Base-by-base conservation (phyloP, 208 protist genomes). In the Wallacemonas collosoma region DNA sequence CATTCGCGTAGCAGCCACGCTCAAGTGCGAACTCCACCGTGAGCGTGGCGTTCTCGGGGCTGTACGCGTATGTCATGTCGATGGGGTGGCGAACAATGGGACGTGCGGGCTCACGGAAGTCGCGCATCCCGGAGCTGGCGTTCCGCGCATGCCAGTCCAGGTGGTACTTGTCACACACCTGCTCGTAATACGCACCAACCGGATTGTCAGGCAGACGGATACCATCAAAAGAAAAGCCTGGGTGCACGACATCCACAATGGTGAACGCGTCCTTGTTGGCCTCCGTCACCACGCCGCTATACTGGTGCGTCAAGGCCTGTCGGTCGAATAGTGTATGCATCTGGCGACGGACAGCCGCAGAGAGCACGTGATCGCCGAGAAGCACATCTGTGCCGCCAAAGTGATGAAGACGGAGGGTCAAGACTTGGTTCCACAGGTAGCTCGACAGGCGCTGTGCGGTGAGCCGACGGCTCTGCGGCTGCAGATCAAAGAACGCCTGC, bases 1-100 rank as follows among this genome's bases (percentile, higher is more conserved):
- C 91, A 57, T 96, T 96, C 6, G 91, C 91, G 65, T 96, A 96
- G 68, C 89, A 90, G 38, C 91, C 91, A 38, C 91, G 88, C 79
- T 94, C 87, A 2, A 96, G 69, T 9, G 87, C 80, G 71, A 96
- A 96, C 44, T 84, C 66, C 14, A 94, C 56, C 38, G 78, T 87
- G 17, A 96, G 68, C 62, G 79, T 83, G 2, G 68, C 68, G 2
- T 79, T 78, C 9, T 44, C 66, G 3, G 39, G 60, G 68, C 92
- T 69, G 80, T 92, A 90, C 11, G 75, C 70, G 79, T 93, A 87
- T 3, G 71, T 67, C 35, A 94, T 73, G 57, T 90, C 73, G 38
- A 93, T 75, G 14, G 91, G 91, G 58, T 89, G 82, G 17, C 91
- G 85, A 55, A 94, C 68, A 71, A 96, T 96, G 5, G 91, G 89